Evolutionary conservation across 73 alveolate species (phyloP), one percentile per base, ranked within the genome.

Genomic region (Paramecium caudatum): DNA sequence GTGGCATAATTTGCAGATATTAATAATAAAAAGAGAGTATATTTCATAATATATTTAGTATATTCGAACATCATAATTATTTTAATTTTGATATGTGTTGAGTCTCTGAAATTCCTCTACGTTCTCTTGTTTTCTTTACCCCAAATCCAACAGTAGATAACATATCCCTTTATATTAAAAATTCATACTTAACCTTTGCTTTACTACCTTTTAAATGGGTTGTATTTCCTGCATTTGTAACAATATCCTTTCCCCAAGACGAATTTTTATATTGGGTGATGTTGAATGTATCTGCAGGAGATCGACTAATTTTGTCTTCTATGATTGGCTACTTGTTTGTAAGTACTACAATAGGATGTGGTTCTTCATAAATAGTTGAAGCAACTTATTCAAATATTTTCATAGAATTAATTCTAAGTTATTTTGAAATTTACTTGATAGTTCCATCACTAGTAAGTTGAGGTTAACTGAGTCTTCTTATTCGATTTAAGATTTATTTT

Each of bases 361-460:
- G 4, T 41, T 74, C 88, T 12, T 74, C 88, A 3, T 34, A 74
- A 12, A 74, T 74, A 37, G 55, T 47, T 12, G 36, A 10, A 23
- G 68, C 88, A 9, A 74, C 43, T 12, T 19, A 19, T 74, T 74
- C 88, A 43, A 17, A 37, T 3, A 74, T 74, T 39, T 74, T 0
- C 39, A 37, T 74, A 3, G 88, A 74, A 25, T 74, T 74, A 10
- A 74, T 45, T 25, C 88, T 74, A 74, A 74, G 47, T 3, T 41
- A n/a, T 2, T 41, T 41, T 5, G 16, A 15, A 16, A 1, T 4
- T 39, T 74, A 74, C 88, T 74, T 74, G 7, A 74, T 74, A 37
- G 30, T 34, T 2, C 84, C 84, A 34, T 34, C 47, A 68, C 47
- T 37, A 10, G 84, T 34, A 33, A 34, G n/a, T 10, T 13, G 17